Conservation (phyloP, 78 protist genomes). For the Isochrysis galbana region DNA sequence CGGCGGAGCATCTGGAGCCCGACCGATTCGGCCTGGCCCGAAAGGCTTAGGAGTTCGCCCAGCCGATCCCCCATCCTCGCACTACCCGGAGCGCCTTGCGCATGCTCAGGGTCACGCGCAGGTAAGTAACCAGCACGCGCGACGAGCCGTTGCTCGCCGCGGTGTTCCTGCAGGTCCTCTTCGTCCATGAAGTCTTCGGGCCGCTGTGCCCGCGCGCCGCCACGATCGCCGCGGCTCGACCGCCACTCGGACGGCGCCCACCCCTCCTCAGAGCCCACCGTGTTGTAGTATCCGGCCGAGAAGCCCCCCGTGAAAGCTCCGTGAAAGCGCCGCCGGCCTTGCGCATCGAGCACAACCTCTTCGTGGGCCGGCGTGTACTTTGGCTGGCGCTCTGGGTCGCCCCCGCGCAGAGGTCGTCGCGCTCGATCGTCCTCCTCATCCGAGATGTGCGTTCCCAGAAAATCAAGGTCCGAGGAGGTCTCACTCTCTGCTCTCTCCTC, state of each 20-base stretch:
- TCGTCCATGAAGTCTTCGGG: conserved; percentile 89
- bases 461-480: background rate
- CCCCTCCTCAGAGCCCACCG: conserved; percentile 93
- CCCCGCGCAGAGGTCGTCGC: background rate
- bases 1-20: conserved; percentile 47
- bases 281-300: conserved; percentile 93
- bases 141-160: background rate
- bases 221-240: conserved; percentile 47
- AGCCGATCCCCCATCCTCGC: background rate
- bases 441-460: background rate
- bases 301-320: conserved; percentile 98
- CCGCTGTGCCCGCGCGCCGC: background rate
- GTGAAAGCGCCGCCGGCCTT: conserved; percentile 86
- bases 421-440: background rate
- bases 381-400: background rate
- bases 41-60: background rate
- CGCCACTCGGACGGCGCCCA: conserved; percentile 72
- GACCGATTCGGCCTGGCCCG: background rate
- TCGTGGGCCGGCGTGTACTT: background rate
- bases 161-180: conserved; percentile 64
- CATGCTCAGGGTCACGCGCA: too few relatives aligned
- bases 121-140: background rate
- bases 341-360: conserved; percentile 65
- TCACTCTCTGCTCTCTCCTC: background rate
- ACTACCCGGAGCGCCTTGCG: background rate